A percentile compares a stretch with the other conserved stretches of the same genome.
Evolutionary conservation across 495 filamentous ascomycete species (phyloP).

Genomic region (Trichoderma gamsii): DNA sequence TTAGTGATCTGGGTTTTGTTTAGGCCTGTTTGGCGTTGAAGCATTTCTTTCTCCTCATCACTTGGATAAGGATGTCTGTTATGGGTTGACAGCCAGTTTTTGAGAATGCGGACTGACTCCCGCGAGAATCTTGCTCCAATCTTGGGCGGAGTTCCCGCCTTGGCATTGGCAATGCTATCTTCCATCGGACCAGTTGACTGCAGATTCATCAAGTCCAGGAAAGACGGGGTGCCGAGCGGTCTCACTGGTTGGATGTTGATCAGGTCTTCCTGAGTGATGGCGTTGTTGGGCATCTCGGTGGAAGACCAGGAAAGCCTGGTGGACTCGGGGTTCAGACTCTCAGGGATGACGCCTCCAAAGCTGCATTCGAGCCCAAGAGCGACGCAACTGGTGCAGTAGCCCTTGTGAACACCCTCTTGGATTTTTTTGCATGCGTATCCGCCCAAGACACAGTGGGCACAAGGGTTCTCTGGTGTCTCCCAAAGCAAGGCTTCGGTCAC

Average conservation of each 20-base stretch:
- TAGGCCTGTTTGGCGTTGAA: slow-evolving; percentile 66
- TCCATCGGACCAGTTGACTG: not conserved
- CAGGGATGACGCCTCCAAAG: slow-evolving; percentile 36
- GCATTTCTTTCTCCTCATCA: slow-evolving; percentile 69
- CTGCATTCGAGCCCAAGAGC: slow-evolving; percentile 70
- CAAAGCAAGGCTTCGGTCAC: slow-evolving; percentile 21
- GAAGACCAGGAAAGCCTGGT: slow-evolving; percentile 34
- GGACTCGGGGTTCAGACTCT: slow-evolving; percentile 20
- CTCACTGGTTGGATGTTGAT: slow-evolving; percentile 18
- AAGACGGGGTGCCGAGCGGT: slow-evolving; percentile 23
- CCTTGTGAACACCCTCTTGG: slow-evolving; percentile 58
- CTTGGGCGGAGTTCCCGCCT: slow-evolving; percentile 32
- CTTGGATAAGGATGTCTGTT: slow-evolving; percentile 73
- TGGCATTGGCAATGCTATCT: slow-evolving; percentile 31
- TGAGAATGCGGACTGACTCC: slow-evolving; percentile 65
- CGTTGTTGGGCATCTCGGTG: slow-evolving; percentile 42
- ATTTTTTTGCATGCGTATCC: slow-evolving; percentile 72
- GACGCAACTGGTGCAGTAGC: slow-evolving; percentile 71
- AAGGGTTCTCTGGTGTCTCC: slow-evolving; percentile 45
- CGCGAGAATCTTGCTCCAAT: slow-evolving; percentile 62
- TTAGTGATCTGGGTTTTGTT: slow-evolving; percentile 73
- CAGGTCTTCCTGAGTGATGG: slow-evolving; percentile 44
- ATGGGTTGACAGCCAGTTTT: slow-evolving; percentile 72
- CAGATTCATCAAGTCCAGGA: slow-evolving; percentile 22
- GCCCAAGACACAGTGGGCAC: slow-evolving; percentile 63